A percentile compares a stretch with the other conserved stretches of the same genome.
Conservation (phyloP, 768 basidiomycete species). For the Tylopilus subfusipes region DNA sequence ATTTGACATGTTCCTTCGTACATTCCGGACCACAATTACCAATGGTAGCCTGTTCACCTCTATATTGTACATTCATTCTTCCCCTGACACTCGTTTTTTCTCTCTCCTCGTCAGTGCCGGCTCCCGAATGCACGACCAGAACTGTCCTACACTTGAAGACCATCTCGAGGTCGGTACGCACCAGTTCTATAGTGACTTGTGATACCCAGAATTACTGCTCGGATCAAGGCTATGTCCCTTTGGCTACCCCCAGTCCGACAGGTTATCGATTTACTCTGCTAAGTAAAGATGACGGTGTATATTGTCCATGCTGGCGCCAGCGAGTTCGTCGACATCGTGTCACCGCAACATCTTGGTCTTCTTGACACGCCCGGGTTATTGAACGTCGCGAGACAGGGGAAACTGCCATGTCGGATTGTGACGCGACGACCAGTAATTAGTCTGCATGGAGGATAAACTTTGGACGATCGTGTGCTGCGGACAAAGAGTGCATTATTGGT, state of each 20-base stretch:
- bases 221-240: slow-evolving; percentile 43
- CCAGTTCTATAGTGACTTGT: slow-evolving; percentile 78
- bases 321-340: slow-evolving; percentile 76
- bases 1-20: too few relatives aligned
- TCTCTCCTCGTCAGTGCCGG: background rate
- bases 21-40: too few relatives aligned
- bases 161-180: slow-evolving; percentile 74
- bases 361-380: too few relatives aligned
- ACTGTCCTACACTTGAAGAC: slow-evolving; percentile 55
- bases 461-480: too few relatives aligned
- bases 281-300: too few relatives aligned
- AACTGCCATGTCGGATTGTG: background rate
- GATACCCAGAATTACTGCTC: slow-evolving; percentile 66
- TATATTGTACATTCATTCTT: too few relatives aligned
- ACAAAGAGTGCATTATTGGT: too few relatives aligned
- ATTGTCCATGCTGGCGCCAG: background rate
- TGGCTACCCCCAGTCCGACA: background rate
- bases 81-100: too few relatives aligned
- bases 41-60: too few relatives aligned
- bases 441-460: too few relatives aligned
- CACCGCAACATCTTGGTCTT: slow-evolving; percentile 48
- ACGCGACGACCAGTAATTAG: background rate
- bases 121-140: slow-evolving; percentile 39
- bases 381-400: background rate
- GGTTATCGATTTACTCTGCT: too few relatives aligned